A percentile compares a stretch with the other conserved stretches of the same genome.
These are phyloP conservation scores for Aspergillus sparsus DNA, from an alignment of 495 filamentous ascomycete genomes.

Conservation along the genomic window DNA sequence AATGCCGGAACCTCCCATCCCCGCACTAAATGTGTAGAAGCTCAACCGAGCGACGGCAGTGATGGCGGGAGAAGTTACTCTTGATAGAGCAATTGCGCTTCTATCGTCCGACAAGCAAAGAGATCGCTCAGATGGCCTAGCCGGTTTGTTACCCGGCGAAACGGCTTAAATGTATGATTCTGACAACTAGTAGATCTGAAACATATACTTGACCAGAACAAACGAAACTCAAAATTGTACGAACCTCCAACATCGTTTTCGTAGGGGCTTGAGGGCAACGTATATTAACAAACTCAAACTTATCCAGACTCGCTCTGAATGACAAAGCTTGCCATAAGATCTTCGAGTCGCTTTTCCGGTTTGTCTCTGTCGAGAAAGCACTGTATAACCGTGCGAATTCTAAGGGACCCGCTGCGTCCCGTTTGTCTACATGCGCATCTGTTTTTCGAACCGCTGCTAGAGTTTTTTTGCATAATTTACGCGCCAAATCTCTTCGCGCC, in stretches of 20 bases:
- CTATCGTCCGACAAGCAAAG: slow-evolving; percentile 56
- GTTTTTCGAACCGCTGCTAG: slow-evolving; percentile 71
- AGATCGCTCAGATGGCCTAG: slow-evolving; percentile 53
- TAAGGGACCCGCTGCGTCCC: slow-evolving; percentile 48
- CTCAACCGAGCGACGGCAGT: slow-evolving; percentile 7
- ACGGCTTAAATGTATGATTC: slow-evolving; percentile 11
- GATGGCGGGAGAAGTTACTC: slow-evolving; percentile 40
- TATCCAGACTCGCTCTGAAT: slow-evolving; percentile 51
- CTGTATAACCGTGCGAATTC: slow-evolving; percentile 56
- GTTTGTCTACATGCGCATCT: slow-evolving; percentile 70
- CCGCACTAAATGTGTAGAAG: slow-evolving; percentile 5
- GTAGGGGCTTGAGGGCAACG: not conserved
- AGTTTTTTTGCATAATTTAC: slow-evolving; percentile 65
- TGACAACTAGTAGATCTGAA: slow-evolving; percentile 54
- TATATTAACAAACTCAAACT: slow-evolving; percentile 24
- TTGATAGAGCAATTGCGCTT: slow-evolving; percentile 41
- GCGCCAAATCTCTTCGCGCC: slow-evolving; percentile 72
- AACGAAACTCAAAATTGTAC: slow-evolving; percentile 58
- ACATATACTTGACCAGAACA: slow-evolving; percentile 62
- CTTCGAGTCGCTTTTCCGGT: slow-evolving; percentile 77
- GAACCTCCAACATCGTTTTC: slow-evolving; percentile 21
- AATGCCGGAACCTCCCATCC: not conserved
- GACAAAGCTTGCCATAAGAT: slow-evolving; percentile 81
- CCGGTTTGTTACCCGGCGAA: slow-evolving; percentile 40
- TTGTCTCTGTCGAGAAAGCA: slow-evolving; percentile 65